Evolutionary conservation across 371 early-diverging fungal genomes (phyloP).

Genomic region (Mucor mucedo): DNA sequence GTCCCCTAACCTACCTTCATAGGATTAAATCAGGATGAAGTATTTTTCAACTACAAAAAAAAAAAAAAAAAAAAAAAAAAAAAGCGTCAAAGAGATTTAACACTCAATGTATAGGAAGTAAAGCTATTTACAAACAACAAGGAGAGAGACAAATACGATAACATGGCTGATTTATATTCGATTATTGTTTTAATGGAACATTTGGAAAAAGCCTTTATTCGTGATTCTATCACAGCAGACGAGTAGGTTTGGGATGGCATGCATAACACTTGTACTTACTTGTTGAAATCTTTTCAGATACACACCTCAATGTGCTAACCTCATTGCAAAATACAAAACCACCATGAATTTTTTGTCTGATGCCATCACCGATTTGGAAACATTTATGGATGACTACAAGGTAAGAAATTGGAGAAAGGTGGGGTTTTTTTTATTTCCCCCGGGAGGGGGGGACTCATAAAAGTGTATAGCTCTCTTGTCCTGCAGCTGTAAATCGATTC

Average conservation of each 20-base stretch:
- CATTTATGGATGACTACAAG: constrained; percentile 87
- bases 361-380: constrained; percentile 70
- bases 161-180: constrained; percentile 90
- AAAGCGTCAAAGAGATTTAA: no score
- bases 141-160: constrained; percentile 91
- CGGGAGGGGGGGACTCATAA: no score
- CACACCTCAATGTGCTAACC: constrained; percentile 86
- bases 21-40: constrained; percentile 54
- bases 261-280: background rate
- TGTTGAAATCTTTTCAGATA: constrained; percentile 59
- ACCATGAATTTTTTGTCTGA: constrained; percentile 80
- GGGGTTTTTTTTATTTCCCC: background rate
- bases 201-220: constrained; percentile 91
- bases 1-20: background rate
- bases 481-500: constrained; percentile 80
- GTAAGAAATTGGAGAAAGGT: constrained; percentile 33
- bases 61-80: background rate
- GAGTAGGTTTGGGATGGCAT: constrained; percentile 57
- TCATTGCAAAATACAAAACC: constrained; percentile 93
- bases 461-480: constrained; percentile 65
- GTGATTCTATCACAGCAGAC: constrained; percentile 81
- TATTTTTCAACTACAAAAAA: constrained; percentile 7
- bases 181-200: constrained; percentile 91
- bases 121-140: constrained; percentile 77
- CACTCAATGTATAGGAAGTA: constrained; percentile 56